Conservation (phyloP, 2,329 filamentous ascomycete genomes). For the Colletotrichum aenigma region DNA sequence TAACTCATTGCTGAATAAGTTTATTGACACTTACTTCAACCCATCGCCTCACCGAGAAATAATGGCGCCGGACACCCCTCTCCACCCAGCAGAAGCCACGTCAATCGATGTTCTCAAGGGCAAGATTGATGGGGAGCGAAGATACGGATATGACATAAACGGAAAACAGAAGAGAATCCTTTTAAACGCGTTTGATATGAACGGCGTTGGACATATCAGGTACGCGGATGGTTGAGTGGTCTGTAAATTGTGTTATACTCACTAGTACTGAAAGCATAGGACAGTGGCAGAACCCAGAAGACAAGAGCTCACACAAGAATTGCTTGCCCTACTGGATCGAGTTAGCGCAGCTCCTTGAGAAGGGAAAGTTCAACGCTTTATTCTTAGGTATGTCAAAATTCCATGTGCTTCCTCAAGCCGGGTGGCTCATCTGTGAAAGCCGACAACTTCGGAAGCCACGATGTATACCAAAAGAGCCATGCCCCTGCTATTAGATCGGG, state of each 20-base stretch:
- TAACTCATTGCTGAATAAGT: not conserved
- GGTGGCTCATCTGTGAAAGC: not conserved
- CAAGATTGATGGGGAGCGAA: not conserved
- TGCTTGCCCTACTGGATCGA: constrained; percentile 14
- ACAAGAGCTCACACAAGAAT: not conserved
- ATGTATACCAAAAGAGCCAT: constrained; percentile 29
- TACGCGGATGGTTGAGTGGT: not conserved
- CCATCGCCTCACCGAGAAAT: not conserved
- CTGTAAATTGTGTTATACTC: not conserved
- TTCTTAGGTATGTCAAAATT: not conserved
- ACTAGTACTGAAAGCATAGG: not conserved
- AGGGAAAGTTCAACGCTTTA: constrained; percentile 12
- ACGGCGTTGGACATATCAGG: not conserved
- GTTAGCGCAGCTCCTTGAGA: constrained; percentile 16
- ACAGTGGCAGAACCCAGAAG: not conserved
- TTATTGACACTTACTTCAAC: not conserved
- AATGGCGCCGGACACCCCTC: not conserved
- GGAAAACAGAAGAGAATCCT: not conserved
- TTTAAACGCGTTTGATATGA: not conserved
- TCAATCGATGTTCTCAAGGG: not conserved
- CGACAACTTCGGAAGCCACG: constrained; percentile 50
- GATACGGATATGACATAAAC: not conserved
- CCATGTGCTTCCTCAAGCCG: not conserved
- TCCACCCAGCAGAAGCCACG: not conserved
- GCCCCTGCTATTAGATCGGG: not conserved